Conservation (phyloP, 208 protist species). For the Phytomonas sp. region DNA sequence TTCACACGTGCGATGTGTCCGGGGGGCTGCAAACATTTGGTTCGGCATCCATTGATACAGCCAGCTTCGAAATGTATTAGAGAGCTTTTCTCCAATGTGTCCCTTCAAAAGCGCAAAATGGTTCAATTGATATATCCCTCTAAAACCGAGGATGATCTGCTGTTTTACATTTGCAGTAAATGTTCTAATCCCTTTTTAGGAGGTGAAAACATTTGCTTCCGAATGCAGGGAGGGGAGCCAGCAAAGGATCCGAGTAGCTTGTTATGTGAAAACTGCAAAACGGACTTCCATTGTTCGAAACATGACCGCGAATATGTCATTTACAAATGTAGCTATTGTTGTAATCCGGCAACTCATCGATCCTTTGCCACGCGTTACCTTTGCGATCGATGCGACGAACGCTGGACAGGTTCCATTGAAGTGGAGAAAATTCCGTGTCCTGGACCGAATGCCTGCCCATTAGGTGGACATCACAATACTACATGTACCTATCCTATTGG, state of each 20-base stretch:
- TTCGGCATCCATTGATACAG: slow-evolving; percentile 48
- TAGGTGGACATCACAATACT: slow-evolving; percentile 32
- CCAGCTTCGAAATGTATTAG: slow-evolving; percentile 34
- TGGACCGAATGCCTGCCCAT: slow-evolving; percentile 35
- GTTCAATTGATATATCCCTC: slow-evolving; percentile 20
- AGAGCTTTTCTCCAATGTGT: slow-evolving; percentile 26
- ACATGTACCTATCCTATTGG: slow-evolving; percentile 22
- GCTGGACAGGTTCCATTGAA: slow-evolving; percentile 52
- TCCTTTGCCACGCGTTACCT: slow-evolving; percentile 80
- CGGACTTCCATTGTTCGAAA: slow-evolving; percentile 31
- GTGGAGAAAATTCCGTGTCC: slow-evolving; percentile 46
- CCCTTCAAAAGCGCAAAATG: slow-evolving; percentile 12
- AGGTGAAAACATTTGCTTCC: slow-evolving; percentile 65
- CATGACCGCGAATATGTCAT: slow-evolving; percentile 44
- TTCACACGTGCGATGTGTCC: slow-evolving; percentile 83
- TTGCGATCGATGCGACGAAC: slow-evolving; percentile 61
- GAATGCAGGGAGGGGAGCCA: slow-evolving; percentile 56
- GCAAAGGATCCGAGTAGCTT: slow-evolving; percentile 44
- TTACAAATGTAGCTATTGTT: slow-evolving; percentile 87
- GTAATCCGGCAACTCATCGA: slow-evolving; percentile 75
- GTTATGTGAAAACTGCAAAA: slow-evolving; percentile 63
- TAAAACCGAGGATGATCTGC: slow-evolving; percentile 58
- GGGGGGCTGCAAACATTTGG: slow-evolving; percentile 58
- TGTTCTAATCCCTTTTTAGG: slow-evolving; percentile 69
- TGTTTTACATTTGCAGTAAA: slow-evolving; percentile 67